Evolutionary conservation across 208 protist genomes (phyloP).

Genomic region (Phytomonas sp.): DNA sequence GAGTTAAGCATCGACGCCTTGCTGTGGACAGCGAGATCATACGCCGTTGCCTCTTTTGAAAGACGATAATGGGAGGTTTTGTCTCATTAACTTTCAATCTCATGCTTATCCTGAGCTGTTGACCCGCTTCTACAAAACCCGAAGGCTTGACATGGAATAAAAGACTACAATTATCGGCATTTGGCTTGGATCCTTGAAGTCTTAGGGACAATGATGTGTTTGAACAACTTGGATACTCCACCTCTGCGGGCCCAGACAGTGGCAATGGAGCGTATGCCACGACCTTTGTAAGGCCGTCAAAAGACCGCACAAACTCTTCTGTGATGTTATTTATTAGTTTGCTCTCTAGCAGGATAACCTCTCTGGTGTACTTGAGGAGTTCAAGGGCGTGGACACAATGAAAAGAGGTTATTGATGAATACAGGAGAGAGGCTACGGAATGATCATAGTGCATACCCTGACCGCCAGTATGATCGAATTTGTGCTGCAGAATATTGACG

Average conservation of each 20-base stretch:
- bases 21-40: background rate
- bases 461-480: background rate
- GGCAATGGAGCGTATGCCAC: background rate
- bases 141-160: background rate
- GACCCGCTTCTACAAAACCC: background rate
- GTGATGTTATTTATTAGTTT: background rate
- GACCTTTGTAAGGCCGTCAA: background rate
- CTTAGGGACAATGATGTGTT: background rate
- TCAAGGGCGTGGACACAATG: constrained; percentile 11
- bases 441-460: background rate
- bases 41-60: background rate
- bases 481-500: background rate
- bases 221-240: background rate
- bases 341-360: background rate
- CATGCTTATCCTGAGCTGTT: background rate
- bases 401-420: background rate
- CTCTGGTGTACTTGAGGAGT: constrained; percentile 4
- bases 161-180: background rate
- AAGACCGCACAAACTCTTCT: background rate
- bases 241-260: background rate
- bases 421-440: background rate
- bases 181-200: background rate
- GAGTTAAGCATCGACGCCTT: background rate
- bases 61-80: background rate
- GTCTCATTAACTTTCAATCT: background rate